Evolutionary conservation across 345 rosid genomes (phyloP).

Genomic region (Brassica rapa): DNA sequence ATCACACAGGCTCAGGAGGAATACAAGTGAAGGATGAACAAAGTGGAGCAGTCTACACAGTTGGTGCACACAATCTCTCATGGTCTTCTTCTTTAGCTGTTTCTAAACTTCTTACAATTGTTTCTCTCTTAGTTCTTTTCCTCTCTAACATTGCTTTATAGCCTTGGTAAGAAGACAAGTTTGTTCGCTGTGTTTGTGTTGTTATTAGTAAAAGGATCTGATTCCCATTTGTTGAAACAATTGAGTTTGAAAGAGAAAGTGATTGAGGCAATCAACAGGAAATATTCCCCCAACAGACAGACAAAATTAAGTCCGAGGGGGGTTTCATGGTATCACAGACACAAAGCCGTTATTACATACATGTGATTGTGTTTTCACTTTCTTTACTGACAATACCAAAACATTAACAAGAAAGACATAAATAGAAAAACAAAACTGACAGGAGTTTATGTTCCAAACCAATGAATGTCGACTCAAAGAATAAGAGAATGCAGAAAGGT

Average conservation of each 20-base stretch:
- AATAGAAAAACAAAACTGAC: conserved; percentile 29
- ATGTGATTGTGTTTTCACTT: conserved; percentile 35
- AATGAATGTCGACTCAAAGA: conserved; percentile 31
- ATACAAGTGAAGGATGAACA: conserved; percentile 68
- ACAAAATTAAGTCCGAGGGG: conserved; percentile 38
- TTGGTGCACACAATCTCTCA: conserved; percentile 62
- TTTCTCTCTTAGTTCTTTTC: conserved; percentile 45
- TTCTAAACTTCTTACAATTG: conserved; percentile 40
- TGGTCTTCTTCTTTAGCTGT: conserved; percentile 43
- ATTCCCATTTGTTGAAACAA: neutral
- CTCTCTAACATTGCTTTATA: conserved; percentile 37
- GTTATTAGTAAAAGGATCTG: neutral
- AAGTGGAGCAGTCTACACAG: conserved; percentile 52
- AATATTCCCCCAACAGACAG: conserved; percentile 22
- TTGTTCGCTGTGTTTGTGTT: neutral
- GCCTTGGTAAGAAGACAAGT: neutral
- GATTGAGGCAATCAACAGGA: conserved; percentile 30
- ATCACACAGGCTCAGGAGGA: conserved; percentile 64
- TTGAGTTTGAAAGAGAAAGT: neutral
- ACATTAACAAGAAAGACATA: conserved; percentile 25
- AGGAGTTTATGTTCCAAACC: conserved; percentile 36
- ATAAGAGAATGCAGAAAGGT: conserved; percentile 34
- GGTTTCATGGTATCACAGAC: conserved; percentile 24
- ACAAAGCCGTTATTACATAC: conserved; percentile 35
- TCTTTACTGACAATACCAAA: conserved; percentile 35